A percentile compares a stretch with the other conserved stretches of the same genome.
Evolutionary conservation across 768 basidiomycete species (phyloP).

Genomic region (Podaxis sp.): DNA sequence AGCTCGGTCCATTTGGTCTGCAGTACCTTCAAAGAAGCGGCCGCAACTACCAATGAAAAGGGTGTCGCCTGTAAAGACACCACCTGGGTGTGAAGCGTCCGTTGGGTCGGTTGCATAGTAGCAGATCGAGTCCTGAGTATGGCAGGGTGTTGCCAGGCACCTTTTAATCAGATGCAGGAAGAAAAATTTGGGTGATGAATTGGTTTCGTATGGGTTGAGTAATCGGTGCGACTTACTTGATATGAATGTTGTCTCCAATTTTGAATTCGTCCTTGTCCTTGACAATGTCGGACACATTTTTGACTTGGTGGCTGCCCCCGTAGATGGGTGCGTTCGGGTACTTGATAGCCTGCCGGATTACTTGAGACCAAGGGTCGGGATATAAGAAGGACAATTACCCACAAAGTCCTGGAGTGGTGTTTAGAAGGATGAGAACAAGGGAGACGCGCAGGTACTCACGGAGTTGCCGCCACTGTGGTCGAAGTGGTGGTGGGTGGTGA

Average conservation of each 20-base stretch:
- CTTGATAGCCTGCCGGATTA: conserved; percentile 32
- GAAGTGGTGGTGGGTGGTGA: conserved; percentile 92
- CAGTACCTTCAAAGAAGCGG: conserved; percentile 90
- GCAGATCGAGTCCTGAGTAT: conserved; percentile 96
- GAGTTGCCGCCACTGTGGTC: conserved; percentile 90
- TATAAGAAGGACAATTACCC: conserved; percentile 23
- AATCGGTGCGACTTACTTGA: conserved; percentile 43
- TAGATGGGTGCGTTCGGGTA: conserved; percentile 61
- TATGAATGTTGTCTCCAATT: conserved; percentile 59
- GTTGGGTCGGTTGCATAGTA: conserved; percentile 65
- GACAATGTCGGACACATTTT: conserved; percentile 68
- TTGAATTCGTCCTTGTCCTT: conserved; percentile 80
- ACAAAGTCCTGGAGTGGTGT: conserved; percentile 46
- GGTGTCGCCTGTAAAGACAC: conserved; percentile 94
- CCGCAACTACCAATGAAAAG: conserved; percentile 89
- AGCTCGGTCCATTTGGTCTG: conserved; percentile 77
- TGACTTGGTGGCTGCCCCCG: conserved; percentile 74
- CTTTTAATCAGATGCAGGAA: conserved; percentile 30
- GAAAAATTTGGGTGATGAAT: background rate
- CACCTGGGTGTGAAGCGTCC: conserved; percentile 55
- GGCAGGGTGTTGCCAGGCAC: conserved; percentile 87
- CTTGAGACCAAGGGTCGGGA: background rate
- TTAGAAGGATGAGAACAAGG: background rate
- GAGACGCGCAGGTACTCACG: conserved; percentile 34
- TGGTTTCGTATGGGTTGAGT: conserved; percentile 10